These are phyloP conservation scores for Claviceps sp. DNA, from an alignment of 2,329 filamentous ascomycete species.

Conservation along the genomic window DNA sequence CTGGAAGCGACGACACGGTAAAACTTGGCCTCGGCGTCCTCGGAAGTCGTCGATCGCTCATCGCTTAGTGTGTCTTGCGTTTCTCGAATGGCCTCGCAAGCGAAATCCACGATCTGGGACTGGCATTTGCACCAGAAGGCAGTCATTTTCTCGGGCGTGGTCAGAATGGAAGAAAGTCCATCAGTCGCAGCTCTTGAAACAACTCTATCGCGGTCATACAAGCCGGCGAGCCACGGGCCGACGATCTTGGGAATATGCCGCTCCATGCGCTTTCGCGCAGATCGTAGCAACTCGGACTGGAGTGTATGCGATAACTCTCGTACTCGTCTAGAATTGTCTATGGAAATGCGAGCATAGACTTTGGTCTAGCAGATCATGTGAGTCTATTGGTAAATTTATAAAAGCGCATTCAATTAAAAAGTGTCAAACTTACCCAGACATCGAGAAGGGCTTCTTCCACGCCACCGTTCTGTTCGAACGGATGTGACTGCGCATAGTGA, in stretches of 20 bases:
- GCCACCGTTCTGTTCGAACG: slow-evolving; percentile 41
- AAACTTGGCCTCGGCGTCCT: slow-evolving; percentile 81
- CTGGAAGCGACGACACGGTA: slow-evolving; percentile 53
- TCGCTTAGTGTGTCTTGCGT: slow-evolving; percentile 76
- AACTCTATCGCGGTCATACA: slow-evolving; percentile 71
- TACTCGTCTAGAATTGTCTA: slow-evolving; percentile 78
- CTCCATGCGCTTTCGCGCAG: slow-evolving; percentile 69
- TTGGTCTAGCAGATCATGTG: slow-evolving; percentile 44
- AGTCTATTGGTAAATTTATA: not conserved
- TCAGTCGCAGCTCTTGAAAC: slow-evolving; percentile 67
- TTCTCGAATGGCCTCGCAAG: slow-evolving; percentile 67
- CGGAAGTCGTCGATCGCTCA: slow-evolving; percentile 66
- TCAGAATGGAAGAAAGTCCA: slow-evolving; percentile 62
- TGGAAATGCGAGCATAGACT: slow-evolving; percentile 77
- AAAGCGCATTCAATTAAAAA: not conserved
- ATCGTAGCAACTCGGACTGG: slow-evolving; percentile 49
- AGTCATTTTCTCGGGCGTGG: slow-evolving; percentile 63
- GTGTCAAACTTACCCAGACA: slow-evolving; percentile 55
- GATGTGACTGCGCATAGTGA: slow-evolving; percentile 43
- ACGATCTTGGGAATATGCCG: slow-evolving; percentile 64
- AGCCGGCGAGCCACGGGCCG: slow-evolving; percentile 81
- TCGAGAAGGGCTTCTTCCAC: slow-evolving; percentile 74
- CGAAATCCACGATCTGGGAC: slow-evolving; percentile 66
- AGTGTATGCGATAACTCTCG: slow-evolving; percentile 73
- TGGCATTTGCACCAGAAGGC: slow-evolving; percentile 76